phyloP scores from a whole-genome alignment of 768 basidiomycete species.

The Lentinula sp. region DNA sequence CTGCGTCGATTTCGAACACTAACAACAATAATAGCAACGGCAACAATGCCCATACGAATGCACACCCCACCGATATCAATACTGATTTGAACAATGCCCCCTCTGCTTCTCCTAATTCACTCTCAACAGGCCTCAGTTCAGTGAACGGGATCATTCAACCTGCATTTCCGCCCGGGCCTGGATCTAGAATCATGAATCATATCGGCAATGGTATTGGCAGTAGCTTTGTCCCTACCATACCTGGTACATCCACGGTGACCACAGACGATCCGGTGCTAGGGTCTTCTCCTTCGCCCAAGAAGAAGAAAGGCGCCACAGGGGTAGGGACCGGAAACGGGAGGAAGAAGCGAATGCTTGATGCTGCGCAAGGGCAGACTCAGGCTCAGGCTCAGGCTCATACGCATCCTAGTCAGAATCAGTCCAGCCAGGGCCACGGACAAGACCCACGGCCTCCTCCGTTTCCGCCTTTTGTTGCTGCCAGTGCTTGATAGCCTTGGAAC shows the following conservation, averaged over 20 bases:
- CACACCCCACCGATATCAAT: neutral
- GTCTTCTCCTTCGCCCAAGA: slow-evolving; percentile 31
- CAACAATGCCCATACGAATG: neutral
- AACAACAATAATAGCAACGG: neutral
- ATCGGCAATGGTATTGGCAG: slow-evolving; percentile 6
- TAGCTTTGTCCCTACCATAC: slow-evolving; percentile 7
- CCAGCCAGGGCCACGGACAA: slow-evolving; percentile 4
- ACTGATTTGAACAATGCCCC: neutral
- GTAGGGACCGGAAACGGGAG: slow-evolving; percentile 39
- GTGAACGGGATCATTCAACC: slow-evolving; percentile 11
- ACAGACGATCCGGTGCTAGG: neutral
- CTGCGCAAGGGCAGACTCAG: slow-evolving; percentile 10
- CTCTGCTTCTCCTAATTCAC: neutral
- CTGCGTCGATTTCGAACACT: slow-evolving; percentile 5
- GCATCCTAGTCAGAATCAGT: neutral
- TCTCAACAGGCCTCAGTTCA: neutral
- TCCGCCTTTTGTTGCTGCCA: slow-evolving; percentile 28
- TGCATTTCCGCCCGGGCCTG: slow-evolving; percentile 10
- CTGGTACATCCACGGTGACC: neutral
- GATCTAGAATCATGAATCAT: slow-evolving; percentile 15
- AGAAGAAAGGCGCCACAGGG: slow-evolving; percentile 35
- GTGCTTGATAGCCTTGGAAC: slow-evolving; percentile 15
- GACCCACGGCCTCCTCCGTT: slow-evolving; percentile 14
- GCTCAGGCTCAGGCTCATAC: slow-evolving; percentile 5
- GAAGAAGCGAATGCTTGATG: slow-evolving; percentile 26